Conservation (phyloP, 2,329 filamentous ascomycete genomes). For the Nemania diffusa region DNA sequence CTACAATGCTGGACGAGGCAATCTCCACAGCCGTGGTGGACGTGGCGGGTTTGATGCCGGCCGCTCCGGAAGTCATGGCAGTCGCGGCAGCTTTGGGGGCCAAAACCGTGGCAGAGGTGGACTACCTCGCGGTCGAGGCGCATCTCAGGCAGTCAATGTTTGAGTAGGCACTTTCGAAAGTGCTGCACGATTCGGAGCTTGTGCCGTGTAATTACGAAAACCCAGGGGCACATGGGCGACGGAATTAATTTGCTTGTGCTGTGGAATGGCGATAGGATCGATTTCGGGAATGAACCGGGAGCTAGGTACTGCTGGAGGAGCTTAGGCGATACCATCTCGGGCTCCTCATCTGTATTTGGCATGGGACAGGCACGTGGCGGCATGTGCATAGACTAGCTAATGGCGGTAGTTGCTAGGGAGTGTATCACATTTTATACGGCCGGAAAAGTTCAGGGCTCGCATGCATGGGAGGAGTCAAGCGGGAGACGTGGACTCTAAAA, state of each 20-base stretch:
- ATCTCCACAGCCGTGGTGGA: constrained; percentile 66
- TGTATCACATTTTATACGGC: constrained; percentile 50
- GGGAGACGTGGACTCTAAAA: constrained; percentile 42
- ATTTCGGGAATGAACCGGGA: constrained; percentile 38
- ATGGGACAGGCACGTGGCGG: constrained; percentile 43
- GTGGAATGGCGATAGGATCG: constrained; percentile 35
- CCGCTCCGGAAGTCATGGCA: constrained; percentile 69
- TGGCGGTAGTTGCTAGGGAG: constrained; percentile 37
- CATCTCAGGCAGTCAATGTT: constrained; percentile 64
- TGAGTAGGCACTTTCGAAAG: constrained; percentile 44
- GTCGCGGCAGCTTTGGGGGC: constrained; percentile 75
- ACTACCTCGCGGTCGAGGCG: constrained; percentile 68
- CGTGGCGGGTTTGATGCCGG: constrained; percentile 72
- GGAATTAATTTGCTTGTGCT: constrained; percentile 21
- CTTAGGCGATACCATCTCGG: constrained; percentile 18
- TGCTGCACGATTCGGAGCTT: constrained; percentile 17
- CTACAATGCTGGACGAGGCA: constrained; percentile 70
- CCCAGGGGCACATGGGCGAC: constrained; percentile 3
- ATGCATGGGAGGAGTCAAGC: constrained; percentile 50
- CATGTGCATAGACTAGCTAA: constrained; percentile 38
- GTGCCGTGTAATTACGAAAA: constrained; percentile 10
- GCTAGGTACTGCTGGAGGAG: constrained; percentile 37
- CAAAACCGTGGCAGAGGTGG: constrained; percentile 75
- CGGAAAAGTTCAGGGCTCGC: constrained; percentile 45
- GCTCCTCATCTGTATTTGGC: constrained; percentile 40